Base-by-base conservation (phyloP, 805 yeast species). In the Pichia insulana region DNA sequence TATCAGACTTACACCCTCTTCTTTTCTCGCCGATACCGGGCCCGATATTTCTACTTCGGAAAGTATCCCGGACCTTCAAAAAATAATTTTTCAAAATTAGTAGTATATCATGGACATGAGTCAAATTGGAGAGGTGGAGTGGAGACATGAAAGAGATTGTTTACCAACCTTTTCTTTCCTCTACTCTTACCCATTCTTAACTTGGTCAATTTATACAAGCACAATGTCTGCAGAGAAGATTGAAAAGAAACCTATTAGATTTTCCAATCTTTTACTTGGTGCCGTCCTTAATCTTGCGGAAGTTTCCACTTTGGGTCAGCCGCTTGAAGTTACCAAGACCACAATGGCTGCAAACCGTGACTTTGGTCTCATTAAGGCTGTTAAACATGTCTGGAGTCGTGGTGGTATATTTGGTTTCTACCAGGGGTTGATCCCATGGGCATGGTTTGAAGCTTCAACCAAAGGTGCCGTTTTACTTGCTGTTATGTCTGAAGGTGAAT, bases 391-490 rank as follows among this genome's bases (percentile, higher is more conserved):
- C 48, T 87, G 95, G 92, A 73, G 92, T 13, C 78, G 98, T 57
- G 98, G 98, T 51, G 98, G 98, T 41, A 55, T 82, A 15, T 59
- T 76, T 25, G 98, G 97, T 0, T 92, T 89, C 68, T 92, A 89
- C 67, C 98, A 92, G 64, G 98, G 98, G 27, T 72, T 92, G 59
- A 89, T 90, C 50, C 98, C 98, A 37, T 92, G 98, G 98, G 98
- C 97, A 7, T 89, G 97, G 97, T 84, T 92, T 53, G 98, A 90
- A 65, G 98, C 96, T 9, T 84, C 96, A n/a, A 92, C 98, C 30
- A 92, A 92, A 64, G 98, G 98, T 62, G 97, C 97, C 5, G 96
- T 89, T 7, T 70, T 92, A 43, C 71, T 92, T 52, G 92, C 92
- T 56, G 96, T 88, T 28, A 82, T 95, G 36, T 79, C 94, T 36